A percentile compares a stretch with the other conserved stretches of the same genome.
Conservation (phyloP, 768 basidiomycete genomes). For the Suillus lakei region DNA sequence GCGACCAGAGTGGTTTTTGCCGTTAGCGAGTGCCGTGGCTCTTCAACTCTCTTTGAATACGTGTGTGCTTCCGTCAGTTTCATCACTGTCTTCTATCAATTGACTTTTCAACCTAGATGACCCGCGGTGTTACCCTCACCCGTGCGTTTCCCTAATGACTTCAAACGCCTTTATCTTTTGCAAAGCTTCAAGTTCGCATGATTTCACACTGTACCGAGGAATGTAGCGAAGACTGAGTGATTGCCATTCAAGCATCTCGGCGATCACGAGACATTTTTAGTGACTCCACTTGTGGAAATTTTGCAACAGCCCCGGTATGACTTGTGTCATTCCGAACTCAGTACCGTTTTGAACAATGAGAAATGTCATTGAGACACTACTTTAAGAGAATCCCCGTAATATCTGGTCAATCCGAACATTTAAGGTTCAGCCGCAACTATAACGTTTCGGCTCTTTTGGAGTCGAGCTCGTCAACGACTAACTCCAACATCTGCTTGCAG, state of each 20-base stretch:
- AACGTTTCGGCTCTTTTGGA: no score
- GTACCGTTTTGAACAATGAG: not conserved
- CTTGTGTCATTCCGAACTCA: not conserved
- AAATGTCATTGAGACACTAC: not conserved
- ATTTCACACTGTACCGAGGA: not conserved
- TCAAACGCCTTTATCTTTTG: not conserved
- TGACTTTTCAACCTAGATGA: not conserved
- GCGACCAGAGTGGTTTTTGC: constrained; percentile 32
- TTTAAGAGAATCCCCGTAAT: not conserved
- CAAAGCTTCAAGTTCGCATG: not conserved
- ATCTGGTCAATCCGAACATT: no score
- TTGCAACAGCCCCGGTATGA: not conserved
- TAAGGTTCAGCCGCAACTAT: no score
- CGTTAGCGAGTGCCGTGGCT: not conserved
- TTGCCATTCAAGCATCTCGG: not conserved
- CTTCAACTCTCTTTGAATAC: not conserved
- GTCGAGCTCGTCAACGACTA: no score
- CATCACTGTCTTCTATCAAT: not conserved
- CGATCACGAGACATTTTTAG: not conserved
- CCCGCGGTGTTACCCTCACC: no score
- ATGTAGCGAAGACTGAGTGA: not conserved
- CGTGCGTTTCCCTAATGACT: no score
- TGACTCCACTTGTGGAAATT: not conserved
- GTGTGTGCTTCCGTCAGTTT: not conserved
- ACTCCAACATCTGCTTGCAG: no score